Evolutionary conservation across 2,329 filamentous ascomycete genomes (phyloP).

Genomic region (Lecanicillium sp.): DNA sequence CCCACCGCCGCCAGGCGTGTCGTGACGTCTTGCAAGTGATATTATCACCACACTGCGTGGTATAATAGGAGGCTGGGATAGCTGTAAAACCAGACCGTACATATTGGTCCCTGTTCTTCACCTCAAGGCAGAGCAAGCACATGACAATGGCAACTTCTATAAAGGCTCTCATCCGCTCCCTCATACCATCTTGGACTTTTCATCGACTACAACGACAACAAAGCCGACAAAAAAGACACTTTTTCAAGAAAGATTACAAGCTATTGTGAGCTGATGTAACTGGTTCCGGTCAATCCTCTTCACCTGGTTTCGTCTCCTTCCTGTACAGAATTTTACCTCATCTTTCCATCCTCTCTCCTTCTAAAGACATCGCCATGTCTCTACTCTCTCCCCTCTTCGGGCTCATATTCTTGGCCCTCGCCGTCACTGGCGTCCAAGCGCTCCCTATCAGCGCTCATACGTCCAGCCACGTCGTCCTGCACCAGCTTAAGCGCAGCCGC

Average conservation of each 20-base stretch:
- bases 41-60: not conserved
- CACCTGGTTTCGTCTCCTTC: not conserved
- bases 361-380: not conserved
- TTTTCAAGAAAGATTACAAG: not conserved
- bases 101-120: not conserved
- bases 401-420: conserved; percentile 6
- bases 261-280: not conserved
- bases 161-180: not conserved
- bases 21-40: not conserved
- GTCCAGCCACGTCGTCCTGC: not conserved
- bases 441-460: not conserved
- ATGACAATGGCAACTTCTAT: not conserved
- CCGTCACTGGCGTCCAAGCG: conserved; percentile 1
- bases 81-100: no score
- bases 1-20: not conserved
- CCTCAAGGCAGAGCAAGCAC: not conserved
- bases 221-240: not conserved
- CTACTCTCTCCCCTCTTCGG: conserved; percentile 6
- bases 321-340: not conserved
- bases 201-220: not conserved
- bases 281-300: not conserved
- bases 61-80: conserved; percentile 1
- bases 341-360: no score
- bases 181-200: not conserved
- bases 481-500: conserved; percentile 7